Conservation (phyloP, 225 moss, liverwort and hornwort genomes). For the Lunularia cruciata region DNA sequence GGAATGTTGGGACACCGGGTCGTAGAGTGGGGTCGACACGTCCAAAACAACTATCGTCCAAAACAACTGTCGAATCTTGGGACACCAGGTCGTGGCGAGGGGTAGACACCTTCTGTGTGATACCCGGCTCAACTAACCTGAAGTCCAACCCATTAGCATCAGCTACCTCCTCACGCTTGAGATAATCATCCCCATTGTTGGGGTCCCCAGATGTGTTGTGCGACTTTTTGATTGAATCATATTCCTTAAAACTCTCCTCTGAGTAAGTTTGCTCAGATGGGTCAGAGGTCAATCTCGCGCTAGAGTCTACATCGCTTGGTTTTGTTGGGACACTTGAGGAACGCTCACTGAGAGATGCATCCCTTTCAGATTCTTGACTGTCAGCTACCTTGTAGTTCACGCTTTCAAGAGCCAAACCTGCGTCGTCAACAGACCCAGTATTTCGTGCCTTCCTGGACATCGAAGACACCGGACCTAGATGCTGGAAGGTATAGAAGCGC, state of each 20-base stretch:
- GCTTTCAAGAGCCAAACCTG: conserved; percentile 38
- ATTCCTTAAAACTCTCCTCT: conserved; percentile 14
- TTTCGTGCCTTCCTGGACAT: conserved; percentile 44
- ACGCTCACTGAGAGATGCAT: conserved; percentile 11
- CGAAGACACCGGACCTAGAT: too few species aligned
- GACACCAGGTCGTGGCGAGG: background rate
- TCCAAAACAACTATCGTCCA: background rate
- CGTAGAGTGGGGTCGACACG: background rate
- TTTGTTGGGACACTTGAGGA: background rate
- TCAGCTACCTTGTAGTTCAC: conserved; percentile 15
- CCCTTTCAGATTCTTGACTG: conserved; percentile 34
- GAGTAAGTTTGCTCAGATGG: conserved; percentile 30
- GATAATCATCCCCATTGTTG: conserved; percentile 28
- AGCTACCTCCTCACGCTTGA: conserved; percentile 33
- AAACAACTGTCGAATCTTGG: background rate
- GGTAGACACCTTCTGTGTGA: background rate
- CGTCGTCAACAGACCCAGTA: conserved; percentile 65
- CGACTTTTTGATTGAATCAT: conserved; percentile 18
- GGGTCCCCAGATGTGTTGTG: conserved; percentile 28
- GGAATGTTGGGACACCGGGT: background rate
- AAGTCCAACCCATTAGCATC: conserved; percentile 47
- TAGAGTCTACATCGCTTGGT: conserved; percentile 31
- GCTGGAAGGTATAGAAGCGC: conserved; percentile 50
- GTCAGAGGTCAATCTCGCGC: conserved; percentile 24
- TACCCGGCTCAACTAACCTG: conserved; percentile 17